phyloP scores from a whole-genome alignment of 73 alveolate species.

The Diophrys appendiculata region DNA sequence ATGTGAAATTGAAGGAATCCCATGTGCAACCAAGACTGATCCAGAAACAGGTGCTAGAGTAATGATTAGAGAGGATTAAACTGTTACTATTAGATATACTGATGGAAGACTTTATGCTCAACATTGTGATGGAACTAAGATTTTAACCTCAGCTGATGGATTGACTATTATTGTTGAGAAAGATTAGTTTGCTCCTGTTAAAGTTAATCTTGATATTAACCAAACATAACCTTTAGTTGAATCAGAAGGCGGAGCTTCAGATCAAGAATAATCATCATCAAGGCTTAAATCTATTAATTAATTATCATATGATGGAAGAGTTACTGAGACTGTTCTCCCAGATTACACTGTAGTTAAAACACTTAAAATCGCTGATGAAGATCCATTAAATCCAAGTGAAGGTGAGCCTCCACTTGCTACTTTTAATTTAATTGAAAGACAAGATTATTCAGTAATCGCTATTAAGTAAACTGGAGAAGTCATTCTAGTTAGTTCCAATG shows the following conservation, averaged over 20 bases:
- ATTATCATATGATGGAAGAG: constrained; percentile 61
- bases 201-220: constrained; percentile 48
- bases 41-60: constrained; percentile 86
- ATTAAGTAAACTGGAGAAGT: constrained; percentile 66
- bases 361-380: too few relatives aligned
- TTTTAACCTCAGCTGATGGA: constrained; percentile 78
- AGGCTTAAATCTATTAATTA: too few relatives aligned
- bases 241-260: too few relatives aligned
- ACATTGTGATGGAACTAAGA: constrained; percentile 93
- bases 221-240: too few relatives aligned
- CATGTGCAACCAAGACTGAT: constrained; percentile 90
- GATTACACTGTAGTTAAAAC: constrained; percentile 60
- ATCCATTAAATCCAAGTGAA: too few relatives aligned
- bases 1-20: constrained; percentile 75
- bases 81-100: constrained; percentile 77
- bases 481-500: constrained; percentile 59
- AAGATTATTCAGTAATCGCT: constrained; percentile 62
- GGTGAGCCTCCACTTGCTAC: constrained; percentile 34
- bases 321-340: constrained; percentile 57
- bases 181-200: constrained; percentile 82
- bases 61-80: constrained; percentile 92
- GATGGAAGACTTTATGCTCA: constrained; percentile 84
- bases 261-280: too few relatives aligned
- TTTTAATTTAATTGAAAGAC: constrained; percentile 57
- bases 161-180: constrained; percentile 80